Evolutionary conservation across 2,329 filamentous ascomycete genomes (phyloP), one percentile per base, ranked within the genome.

Genomic region (Pseudogymnoascus sp.): DNA sequence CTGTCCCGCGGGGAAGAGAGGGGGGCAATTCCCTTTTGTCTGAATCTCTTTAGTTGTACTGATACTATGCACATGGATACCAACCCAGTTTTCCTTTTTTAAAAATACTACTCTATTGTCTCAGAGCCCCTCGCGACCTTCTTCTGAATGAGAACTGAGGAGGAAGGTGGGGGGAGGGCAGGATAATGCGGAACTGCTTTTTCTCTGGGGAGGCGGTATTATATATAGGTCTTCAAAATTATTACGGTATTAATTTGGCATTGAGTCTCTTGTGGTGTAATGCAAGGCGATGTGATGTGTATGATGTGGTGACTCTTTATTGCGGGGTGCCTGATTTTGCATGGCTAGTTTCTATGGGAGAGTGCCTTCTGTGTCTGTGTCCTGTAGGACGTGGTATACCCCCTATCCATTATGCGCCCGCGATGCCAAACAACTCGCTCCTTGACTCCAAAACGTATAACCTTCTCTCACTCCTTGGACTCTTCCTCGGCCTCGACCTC

Each of bases 201-300:
- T 30, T 30, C 9, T 7, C 20, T 3, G 47, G 20, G n/a, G 32
- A 16, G 6, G 34, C 11, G 32, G 11, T 38, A 16, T 28, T 58
- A 35, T 35, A 35, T 58, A 58, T 39, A 58, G 32, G 57, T 35
- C 32, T 39, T 35, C 30, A 58, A 35, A 58, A 58, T 39, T 58
- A 39, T 58, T 39, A 58, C 30, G 35, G 57, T 58, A 58, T 35
- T 35, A 35, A 35, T 58, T 39, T 39, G 32, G 35, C 6, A 39
- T 11, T 38, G 57, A 2, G 4, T 22, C 3, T 28, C 6, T 22
- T 18, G 25, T 16, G 14, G 20, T 9, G 7, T 25, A 4, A 39
- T 39, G 8, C 20, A 6, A 25, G 14, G 11, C 22, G 39, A 43
- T 43, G 18, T 20, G 18, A 41, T 41, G n/a, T 1, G n/a, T n/a